Base-by-base conservation (phyloP, 1,139 yeast species). In the Hemisphaericaspora subhashii region DNA sequence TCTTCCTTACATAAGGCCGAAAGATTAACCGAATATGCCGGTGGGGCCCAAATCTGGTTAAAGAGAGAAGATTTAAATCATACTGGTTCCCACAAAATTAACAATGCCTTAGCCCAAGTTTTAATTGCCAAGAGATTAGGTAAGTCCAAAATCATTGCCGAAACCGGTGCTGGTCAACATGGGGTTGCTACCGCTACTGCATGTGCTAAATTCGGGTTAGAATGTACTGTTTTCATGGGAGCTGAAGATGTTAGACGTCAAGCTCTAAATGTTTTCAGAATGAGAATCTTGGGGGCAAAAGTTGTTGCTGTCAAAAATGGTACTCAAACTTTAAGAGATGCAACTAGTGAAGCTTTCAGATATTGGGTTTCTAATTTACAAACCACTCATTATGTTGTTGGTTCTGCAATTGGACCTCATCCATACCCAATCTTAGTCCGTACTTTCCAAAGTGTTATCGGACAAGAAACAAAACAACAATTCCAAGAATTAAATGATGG, bases 161-260 rank as follows among this genome's bases (percentile, higher is more conserved):
- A 92, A 70, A 92, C 99, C 33, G 99, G 99, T 64, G 99, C 99
- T 39, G 99, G 99, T 47, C 99, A 92, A 72, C 99, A 92, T 61
- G 99, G 99, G 70, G 99, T 92, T 32, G 99, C 99, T 33, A 92
- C 98, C 42, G 99, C 99, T 22, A 92, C 98, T 41, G 98, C 96
- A 0, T 90, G 96, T 68, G 99, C 99, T 50, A 94, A 92, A 64
- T 92, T 92, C 54, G 98, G 98, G 38, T 64, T 92, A 65, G 81
- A 86, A 59, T 92, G 98, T 72, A 87, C 88, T n/a, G 95, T 92
- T 27, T 92, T 81, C 58, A 92, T 92, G 99, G 99, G 99, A 46
- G 98, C 98, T 36, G 98, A 92, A 67, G 99, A 92, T 69, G 96
- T 87, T 36, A 86, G 97, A 64, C 86, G 99, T 67, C 99, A 92